Percentiles rank a stretch among this genome's conserved stretches.
Conservation (phyloP, 495 filamentous ascomycete genomes). For the Daldinia loculata region DNA sequence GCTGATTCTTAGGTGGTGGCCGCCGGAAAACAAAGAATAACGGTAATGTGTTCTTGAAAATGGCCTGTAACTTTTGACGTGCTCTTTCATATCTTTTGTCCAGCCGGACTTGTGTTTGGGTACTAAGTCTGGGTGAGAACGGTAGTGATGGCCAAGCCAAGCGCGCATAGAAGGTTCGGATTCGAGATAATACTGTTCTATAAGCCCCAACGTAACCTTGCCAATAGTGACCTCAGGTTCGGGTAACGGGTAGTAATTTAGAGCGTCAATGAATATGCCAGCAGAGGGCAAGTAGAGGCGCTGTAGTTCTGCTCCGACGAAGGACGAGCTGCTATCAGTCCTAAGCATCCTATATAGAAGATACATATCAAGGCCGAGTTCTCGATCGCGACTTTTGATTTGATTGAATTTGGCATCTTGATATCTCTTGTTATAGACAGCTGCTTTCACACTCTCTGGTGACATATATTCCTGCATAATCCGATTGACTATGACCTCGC, state of each 20-base stretch:
- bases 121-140: background rate
- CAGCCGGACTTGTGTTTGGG: constrained; percentile 9
- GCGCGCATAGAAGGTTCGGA: constrained; percentile 39
- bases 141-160: constrained; percentile 26
- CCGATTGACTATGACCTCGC: constrained; percentile 49
- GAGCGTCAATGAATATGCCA: background rate
- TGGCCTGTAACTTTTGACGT: constrained; percentile 21
- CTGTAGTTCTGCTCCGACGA: background rate
- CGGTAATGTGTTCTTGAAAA: constrained; percentile 14
- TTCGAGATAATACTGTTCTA: constrained; percentile 48
- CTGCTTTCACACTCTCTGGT: constrained; percentile 25
- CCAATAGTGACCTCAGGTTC: constrained; percentile 9
- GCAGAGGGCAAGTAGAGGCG: background rate
- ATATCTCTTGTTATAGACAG: constrained; percentile 17
- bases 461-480: constrained; percentile 51
- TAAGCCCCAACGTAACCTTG: constrained; percentile 36
- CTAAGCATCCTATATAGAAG: constrained; percentile 39
- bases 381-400: constrained; percentile 31
- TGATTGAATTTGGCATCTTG: constrained; percentile 9
- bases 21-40: constrained; percentile 36
- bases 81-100: constrained; percentile 35
- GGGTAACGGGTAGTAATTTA: background rate
- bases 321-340: constrained; percentile 28
- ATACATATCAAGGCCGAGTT: constrained; percentile 44
- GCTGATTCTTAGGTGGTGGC: constrained; percentile 24